Percentiles rank a stretch among this genome's conserved stretches.
phyloP scores from a whole-genome alignment of 441 rosid genomes.

The Populus hybrid region DNA sequence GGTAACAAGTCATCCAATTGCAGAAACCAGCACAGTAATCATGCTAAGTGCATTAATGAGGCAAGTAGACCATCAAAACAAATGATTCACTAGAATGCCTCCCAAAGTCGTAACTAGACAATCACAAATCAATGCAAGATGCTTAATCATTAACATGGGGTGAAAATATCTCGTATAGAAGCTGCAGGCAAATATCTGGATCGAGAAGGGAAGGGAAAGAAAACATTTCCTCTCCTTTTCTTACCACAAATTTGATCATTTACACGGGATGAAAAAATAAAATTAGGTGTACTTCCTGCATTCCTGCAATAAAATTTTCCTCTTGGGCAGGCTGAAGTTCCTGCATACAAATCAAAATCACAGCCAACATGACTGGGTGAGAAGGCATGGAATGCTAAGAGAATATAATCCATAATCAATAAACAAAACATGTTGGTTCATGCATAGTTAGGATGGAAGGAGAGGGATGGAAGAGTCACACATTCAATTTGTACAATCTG shows the following conservation, averaged over 20 bases:
- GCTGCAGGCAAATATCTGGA: background rate
- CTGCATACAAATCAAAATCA: slow-evolving; percentile 40
- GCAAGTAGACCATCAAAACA: background rate
- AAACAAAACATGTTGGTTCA: background rate
- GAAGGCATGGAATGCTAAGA: background rate
- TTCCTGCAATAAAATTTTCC: slow-evolving; percentile 85
- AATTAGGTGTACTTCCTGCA: slow-evolving; percentile 66
- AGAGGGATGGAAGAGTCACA: slow-evolving; percentile 1
- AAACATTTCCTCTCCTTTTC: slow-evolving; percentile 9
- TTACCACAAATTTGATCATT: slow-evolving; percentile 83
- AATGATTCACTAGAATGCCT: background rate
- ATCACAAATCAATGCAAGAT: background rate
- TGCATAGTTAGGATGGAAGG: background rate
- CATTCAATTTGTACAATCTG: background rate
- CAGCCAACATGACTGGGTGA: slow-evolving; percentile 11
- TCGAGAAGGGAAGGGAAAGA: background rate
- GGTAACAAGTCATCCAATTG: background rate
- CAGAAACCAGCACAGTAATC: background rate
- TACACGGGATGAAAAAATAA: slow-evolving; percentile 71
- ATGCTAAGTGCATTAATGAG: background rate
- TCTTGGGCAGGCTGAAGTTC: slow-evolving; percentile 86
- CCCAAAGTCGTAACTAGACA: background rate
- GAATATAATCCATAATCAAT: background rate
- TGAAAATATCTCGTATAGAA: background rate
- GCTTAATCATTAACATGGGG: background rate